Base-by-base conservation (phyloP, 345 rosid genomes). In the Citrus unshiu region DNA sequence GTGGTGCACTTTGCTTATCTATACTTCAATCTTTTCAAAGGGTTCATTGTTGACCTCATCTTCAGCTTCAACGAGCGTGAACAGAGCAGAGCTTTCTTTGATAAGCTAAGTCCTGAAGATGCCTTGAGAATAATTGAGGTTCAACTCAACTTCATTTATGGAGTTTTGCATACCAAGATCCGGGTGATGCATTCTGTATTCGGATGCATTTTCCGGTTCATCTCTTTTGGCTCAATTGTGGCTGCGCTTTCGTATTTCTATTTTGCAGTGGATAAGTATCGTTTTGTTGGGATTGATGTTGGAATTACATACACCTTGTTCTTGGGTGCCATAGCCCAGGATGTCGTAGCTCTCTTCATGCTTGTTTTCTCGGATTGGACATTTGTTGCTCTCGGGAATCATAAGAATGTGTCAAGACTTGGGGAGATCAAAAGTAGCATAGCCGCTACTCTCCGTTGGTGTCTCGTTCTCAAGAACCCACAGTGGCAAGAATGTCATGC, bases 91-190 rank as follows among this genome's bases (percentile, higher is more conserved):
- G 84, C 81, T 1, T 87, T 90, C 84, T 91, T 93, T 70, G 7
- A 27, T 2, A 3, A 9, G 1, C 57, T 78, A 25, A 0, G 2
- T 9, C 63, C 89, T 0, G 84, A 43, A 24, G 87, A 90, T 9
- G 95, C 93, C 75, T 73, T 89, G 22, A 71, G 64, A 70, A 79
- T 93, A 3, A 84, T 93, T 4, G 91, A 89, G 57, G 78, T 88
- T 2, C 95, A 91, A 74, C 94, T 93, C 58, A 87, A 89, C 43
- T 90, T 88, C 83, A 72, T 90, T 9, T 93, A 93, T 29, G 94
- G 89, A 30, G 87, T 88, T 12, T 83, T 93, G 64, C 87, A 79
- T 46, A 91, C 94, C 1, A 91, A 93, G 78, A 87, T 80, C 0
- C 68, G 66, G 1, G 90, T 88, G 68, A 82, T 91, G 19, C 94